Base-by-base conservation (phyloP, 305 asterid species). In the Fraxinus latifolia region DNA sequence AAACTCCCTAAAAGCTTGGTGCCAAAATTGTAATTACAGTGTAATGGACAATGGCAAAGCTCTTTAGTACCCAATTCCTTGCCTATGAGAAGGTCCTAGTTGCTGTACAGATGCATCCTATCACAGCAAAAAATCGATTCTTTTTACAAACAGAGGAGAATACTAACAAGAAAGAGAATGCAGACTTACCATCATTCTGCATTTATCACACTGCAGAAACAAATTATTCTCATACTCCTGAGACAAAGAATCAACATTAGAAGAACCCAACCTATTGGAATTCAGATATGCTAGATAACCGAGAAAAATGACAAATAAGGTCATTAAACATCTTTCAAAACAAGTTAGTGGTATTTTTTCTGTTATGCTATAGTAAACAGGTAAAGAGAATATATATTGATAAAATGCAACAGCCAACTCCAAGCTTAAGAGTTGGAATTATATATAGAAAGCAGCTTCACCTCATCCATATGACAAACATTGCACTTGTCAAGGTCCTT, bases 391-490 rank as follows among this genome's bases (percentile, higher is more conserved):
- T 53, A 76, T 36, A 44, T 23, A 73, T 78, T 31, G 32, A 80
- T 44, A 80, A 68, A 70, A 15, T 32, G 79, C 50, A 78, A 80
- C 79, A 77, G 83, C 73, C 50, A 73, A 70, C 71, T 50, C 60
- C 81, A 81, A 85, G 72, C 81, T 76, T 72, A 65, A 79, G 67
- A 77, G 77, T 58, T 76, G 37, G 68, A 11, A 77, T 72, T 79
- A 71, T 17, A 79, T 14, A 67, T 81, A 79, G 77, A 79, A 76
- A 83, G 81, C 67, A 81, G 85, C 42, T 76, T 74, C 78, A 96
- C 99, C 96, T 96, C 99, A 80, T 96, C 99, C 99, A 96, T 96
- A 86, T 95, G 98, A 90, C 99, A 96, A 74, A 96, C 99, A 82
- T 94, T 91, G 90, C 99, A 96, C 89, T 95, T 96, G 85, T 96